phyloP scores from a whole-genome alignment of 2,329 filamentous ascomycete genomes.

The Paradendryphiella salina region DNA sequence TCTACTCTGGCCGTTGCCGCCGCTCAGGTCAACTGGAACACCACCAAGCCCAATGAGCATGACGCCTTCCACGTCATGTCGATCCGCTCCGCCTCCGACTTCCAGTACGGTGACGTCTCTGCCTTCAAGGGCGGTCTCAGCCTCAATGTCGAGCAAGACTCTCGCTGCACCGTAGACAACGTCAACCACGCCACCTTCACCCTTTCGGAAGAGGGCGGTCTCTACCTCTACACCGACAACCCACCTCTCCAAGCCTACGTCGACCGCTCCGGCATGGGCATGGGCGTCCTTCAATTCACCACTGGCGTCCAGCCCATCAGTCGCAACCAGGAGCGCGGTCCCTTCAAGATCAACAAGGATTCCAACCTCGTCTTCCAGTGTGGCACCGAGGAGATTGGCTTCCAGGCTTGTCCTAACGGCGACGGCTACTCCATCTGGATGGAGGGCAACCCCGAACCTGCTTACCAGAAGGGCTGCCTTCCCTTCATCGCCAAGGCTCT shows the following conservation, averaged over 20 bases:
- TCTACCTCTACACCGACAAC: constrained; percentile 54
- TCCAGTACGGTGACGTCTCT: constrained; percentile 55
- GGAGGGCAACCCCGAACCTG: constrained; percentile 18
- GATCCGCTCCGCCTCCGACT: constrained; percentile 53
- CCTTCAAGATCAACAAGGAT: constrained; percentile 52
- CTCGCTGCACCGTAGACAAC: neutral
- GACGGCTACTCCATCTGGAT: constrained; percentile 43
- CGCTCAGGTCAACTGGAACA: constrained; percentile 29
- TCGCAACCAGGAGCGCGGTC: constrained; percentile 52
- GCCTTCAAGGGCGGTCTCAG: constrained; percentile 53
- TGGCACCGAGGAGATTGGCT: constrained; percentile 38
- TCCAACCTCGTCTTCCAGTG: constrained; percentile 53
- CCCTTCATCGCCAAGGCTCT: neutral
- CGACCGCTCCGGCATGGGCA: constrained; percentile 64
- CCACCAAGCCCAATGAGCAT: constrained; percentile 16
- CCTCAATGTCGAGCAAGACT: constrained; percentile 40
- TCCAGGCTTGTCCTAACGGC: constrained; percentile 60
- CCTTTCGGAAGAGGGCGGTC: constrained; percentile 48
- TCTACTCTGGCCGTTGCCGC: constrained; percentile 28
- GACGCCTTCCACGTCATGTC: constrained; percentile 56
- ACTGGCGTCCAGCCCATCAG: constrained; percentile 50
- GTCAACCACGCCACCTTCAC: constrained; percentile 55
- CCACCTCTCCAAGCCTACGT: constrained; percentile 56
- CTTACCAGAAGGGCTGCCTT: constrained; percentile 14
- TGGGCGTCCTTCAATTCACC: constrained; percentile 57